These are phyloP conservation scores for Euryodendron excelsum DNA, from an alignment of 148 eudicot species.

Conservation along the genomic window DNA sequence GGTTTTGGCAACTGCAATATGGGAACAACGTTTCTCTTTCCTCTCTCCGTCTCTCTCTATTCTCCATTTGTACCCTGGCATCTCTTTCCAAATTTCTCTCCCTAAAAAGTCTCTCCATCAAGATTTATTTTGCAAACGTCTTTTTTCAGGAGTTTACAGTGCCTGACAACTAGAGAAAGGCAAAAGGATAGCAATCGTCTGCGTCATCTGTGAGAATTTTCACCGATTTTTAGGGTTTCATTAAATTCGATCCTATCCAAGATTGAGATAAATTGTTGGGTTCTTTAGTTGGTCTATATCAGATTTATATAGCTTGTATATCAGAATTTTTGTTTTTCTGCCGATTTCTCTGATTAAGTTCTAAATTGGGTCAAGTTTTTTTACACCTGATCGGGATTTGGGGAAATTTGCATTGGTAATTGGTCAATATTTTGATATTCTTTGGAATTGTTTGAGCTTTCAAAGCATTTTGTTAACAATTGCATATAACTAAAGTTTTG, in stretches of 20 bases:
- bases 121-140: background rate
- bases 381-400: background rate
- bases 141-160: slow-evolving; percentile 26
- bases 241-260: background rate
- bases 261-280: background rate
- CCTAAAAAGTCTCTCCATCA: background rate
- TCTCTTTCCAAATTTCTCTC: background rate
- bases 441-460: background rate
- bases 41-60: background rate
- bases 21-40: background rate
- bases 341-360: background rate
- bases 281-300: background rate
- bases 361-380: background rate
- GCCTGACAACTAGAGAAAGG: background rate
- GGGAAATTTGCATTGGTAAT: slow-evolving; percentile 4
- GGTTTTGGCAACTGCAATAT: slow-evolving; percentile 14
- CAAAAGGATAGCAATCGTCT: background rate
- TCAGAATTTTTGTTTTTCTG: background rate
- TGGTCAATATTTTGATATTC: background rate
- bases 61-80: background rate
- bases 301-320: background rate
- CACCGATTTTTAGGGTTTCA: slow-evolving; percentile 1
- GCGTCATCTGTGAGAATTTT: slow-evolving; percentile 11
- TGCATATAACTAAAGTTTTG: background rate
- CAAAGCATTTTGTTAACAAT: background rate